A percentile compares a stretch with the other conserved stretches of the same genome.
Evolutionary conservation across 139 green algal species (phyloP).

Genomic region (Chlorella sp.): DNA sequence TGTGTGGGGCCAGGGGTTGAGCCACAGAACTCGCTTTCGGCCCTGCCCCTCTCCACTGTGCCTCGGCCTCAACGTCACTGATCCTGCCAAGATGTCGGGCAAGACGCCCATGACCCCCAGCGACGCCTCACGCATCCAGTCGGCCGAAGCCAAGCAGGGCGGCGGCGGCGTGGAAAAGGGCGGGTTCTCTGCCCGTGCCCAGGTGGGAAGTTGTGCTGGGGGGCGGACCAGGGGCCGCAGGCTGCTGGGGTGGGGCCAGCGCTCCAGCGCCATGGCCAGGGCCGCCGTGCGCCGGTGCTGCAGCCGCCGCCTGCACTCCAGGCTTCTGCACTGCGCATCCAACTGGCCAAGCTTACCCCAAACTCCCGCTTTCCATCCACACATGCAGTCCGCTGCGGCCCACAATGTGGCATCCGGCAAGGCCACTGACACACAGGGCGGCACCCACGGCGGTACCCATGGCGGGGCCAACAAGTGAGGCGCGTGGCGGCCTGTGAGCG

Average conservation of each 20-base stretch:
- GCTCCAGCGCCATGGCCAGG: no score
- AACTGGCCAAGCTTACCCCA: background rate
- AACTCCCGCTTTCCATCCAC: background rate
- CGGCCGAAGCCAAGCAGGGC: conserved; percentile 5
- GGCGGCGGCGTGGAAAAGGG: conserved; percentile 18
- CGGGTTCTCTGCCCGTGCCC: conserved; percentile 7
- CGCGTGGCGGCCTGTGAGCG: no score
- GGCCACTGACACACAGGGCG: background rate
- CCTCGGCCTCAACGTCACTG: no score
- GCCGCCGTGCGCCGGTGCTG: no score
- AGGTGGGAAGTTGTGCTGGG: background rate
- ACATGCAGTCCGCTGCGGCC: background rate
- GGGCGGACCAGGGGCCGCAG: background rate
- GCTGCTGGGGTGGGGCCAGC: background rate
- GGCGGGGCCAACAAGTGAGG: background rate
- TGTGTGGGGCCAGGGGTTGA: background rate
- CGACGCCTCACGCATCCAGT: conserved; percentile 10
- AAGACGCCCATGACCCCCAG: background rate
- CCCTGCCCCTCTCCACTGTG: no score
- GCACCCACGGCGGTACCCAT: background rate
- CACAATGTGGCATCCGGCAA: background rate
- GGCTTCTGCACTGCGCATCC: background rate
- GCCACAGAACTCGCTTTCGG: no score
- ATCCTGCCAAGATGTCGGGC: background rate
- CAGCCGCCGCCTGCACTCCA: no score